Evolutionary conservation across 768 basidiomycete species (phyloP).

Genomic region (Boletus rubroflammeus): DNA sequence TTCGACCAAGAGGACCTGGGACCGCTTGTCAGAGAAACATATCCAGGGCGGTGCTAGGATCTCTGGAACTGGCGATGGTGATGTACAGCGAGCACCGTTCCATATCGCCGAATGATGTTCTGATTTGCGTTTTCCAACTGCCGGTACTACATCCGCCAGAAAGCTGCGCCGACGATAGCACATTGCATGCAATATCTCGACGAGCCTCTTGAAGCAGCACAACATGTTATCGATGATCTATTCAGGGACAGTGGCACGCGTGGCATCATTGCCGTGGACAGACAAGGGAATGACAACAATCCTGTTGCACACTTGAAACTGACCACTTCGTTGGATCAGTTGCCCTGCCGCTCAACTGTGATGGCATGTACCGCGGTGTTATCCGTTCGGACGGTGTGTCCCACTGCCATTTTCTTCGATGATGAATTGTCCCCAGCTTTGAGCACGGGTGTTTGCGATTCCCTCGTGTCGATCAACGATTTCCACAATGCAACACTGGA

Average conservation of each 20-base stretch:
- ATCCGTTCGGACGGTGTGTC: constrained; percentile 49
- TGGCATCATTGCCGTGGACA: constrained; percentile 69
- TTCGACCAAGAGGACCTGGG: constrained; percentile 38
- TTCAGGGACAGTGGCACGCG: constrained; percentile 52
- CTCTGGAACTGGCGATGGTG: constrained; percentile 82
- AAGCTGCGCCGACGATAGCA: constrained; percentile 63
- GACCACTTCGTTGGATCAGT: not conserved
- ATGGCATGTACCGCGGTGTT: constrained; percentile 70
- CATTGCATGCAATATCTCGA: constrained; percentile 57
- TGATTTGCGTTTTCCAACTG: not conserved
- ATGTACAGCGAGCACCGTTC: constrained; percentile 43
- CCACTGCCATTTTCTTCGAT: constrained; percentile 75
- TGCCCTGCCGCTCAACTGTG: constrained; percentile 69
- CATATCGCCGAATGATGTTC: constrained; percentile 1
- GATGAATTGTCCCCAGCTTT: constrained; percentile 42
- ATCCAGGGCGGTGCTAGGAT: constrained; percentile 54
- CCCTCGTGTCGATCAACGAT: too few species aligned
- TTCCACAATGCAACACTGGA: not conserved
- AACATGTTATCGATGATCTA: constrained; percentile 55
- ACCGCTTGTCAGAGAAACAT: constrained; percentile 35
- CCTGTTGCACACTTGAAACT: constrained; percentile 10
- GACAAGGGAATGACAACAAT: constrained; percentile 55
- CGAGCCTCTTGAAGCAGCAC: constrained; percentile 57
- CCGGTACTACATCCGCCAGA: constrained; percentile 74
- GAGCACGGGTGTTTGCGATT: not conserved